A percentile compares a stretch with the other conserved stretches of the same genome.
Evolutionary conservation across 2,329 filamentous ascomycete genomes (phyloP).

Genomic region (Botryotinia globosa): DNA sequence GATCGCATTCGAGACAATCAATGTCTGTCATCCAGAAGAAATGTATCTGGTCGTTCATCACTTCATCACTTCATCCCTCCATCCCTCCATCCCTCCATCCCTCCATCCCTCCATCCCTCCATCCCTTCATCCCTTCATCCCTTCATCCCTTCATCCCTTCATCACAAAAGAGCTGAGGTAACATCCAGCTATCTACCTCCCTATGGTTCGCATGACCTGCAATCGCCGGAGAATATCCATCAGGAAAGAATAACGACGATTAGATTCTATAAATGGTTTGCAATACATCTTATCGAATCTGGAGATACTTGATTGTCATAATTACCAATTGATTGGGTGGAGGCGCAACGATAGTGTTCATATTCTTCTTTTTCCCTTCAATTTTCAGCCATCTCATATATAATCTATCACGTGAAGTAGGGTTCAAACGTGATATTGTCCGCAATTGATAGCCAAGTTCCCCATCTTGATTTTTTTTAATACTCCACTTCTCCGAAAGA

Average conservation of each 20-base stretch:
- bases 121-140: neutral
- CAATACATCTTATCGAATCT: neutral
- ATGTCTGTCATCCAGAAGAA: neutral
- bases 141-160: neutral
- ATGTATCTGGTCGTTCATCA: neutral
- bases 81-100: neutral
- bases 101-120: too few species aligned
- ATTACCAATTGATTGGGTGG: neutral
- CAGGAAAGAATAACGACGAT: neutral
- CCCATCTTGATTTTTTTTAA: neutral
- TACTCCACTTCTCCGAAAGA: slow-evolving; percentile 3
- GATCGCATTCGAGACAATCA: neutral
- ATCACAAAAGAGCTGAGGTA: neutral
- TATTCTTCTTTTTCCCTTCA: neutral
- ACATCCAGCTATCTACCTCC: neutral
- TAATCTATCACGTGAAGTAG: neutral
- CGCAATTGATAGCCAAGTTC: neutral
- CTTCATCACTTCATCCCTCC: too few species aligned
- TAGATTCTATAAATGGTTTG: neutral
- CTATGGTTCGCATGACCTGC: neutral
- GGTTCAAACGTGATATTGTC: neutral
- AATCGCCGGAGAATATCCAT: neutral
- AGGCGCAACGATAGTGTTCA: neutral
- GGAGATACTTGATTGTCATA: neutral
- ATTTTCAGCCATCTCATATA: neutral